Base-by-base conservation (phyloP, 2,329 filamentous ascomycete genomes). In the Nemania sp. region DNA sequence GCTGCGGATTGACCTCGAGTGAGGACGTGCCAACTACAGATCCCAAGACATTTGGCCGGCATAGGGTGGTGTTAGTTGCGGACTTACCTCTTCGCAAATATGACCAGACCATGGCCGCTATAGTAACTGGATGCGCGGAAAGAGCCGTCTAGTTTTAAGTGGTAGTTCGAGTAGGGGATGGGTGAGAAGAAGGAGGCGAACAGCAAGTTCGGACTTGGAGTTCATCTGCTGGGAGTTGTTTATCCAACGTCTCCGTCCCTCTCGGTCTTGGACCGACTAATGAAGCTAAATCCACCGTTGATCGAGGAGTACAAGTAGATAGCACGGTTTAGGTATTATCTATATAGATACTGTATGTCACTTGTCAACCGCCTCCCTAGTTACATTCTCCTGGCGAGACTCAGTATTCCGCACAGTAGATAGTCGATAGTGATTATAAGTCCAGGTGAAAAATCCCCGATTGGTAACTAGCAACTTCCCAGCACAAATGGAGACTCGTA, bases 391-490 rank as follows among this genome's bases (percentile, higher is more conserved):
- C 32, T 7, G 11, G 32, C 32, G n/a, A n/a, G 10, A 41, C 8
- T n/a, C 22, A 47, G 62, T 29, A 15, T 49, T 65, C 29, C 47
- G n/a, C 54, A 24, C 10, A 15, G 3, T 29, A n/a, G n/a, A n/a
- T n/a, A 52, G 55, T 38, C 32, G 2, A 54, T 62, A 53, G 4
- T 1, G 18, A 43, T 41, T 35, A 26, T 27, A 27, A 22, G 11
- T n/a, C n/a, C n/a, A n/a, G 51, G 62, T 55, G n/a, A 59, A 61
- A 22, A 52, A 20, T 35, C n/a, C 8, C 45, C 27, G 29, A 57
- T 54, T 52, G 35, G 38, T 43, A 54, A 57, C 22, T 51, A 35
- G 45, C n/a, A n/a, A n/a, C n/a, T n/a, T n/a, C n/a, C n/a, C n/a
- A n/a, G n/a, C n/a, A n/a, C 5, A 45, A 10, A 64, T 20, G 13